phyloP scores from a whole-genome alignment of 2,329 filamentous ascomycete species.

The Fusarium begoniae region DNA sequence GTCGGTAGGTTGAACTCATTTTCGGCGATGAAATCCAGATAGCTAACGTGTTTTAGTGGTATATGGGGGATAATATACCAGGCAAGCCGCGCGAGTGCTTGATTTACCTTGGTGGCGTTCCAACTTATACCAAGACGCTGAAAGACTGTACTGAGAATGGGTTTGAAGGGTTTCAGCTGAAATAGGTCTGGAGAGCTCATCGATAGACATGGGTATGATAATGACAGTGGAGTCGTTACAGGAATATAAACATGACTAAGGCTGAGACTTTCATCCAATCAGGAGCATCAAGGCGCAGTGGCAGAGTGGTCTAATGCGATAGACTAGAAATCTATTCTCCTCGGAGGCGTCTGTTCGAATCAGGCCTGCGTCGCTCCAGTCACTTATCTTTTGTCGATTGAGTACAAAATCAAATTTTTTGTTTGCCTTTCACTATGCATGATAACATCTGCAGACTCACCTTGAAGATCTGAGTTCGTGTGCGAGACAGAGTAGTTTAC shows the following conservation, averaged over 20 bases:
- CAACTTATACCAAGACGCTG: background rate
- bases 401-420: background rate
- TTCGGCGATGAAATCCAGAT: no score
- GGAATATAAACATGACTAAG: accelerated
- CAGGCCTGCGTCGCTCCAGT: background rate
- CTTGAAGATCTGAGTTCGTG: no score
- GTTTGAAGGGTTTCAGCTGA: background rate
- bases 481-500: background rate
- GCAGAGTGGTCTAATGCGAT: conserved; percentile 13
- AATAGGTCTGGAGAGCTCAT: background rate
- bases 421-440: accelerated
- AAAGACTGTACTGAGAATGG: background rate
- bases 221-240: accelerated
- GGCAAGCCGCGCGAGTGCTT: background rate
- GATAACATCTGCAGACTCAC: background rate
- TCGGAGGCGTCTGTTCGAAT: conserved; percentile 5
- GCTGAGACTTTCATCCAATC: background rate
- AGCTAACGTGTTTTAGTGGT: background rate
- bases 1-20: background rate
- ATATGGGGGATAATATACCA: background rate
- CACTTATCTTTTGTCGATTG: background rate
- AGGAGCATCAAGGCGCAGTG: background rate
- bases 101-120: background rate
- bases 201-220: accelerated
- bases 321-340: conserved; percentile 12